phyloP scores from a whole-genome alignment of 2,329 filamentous ascomycete genomes.

The Diplodia sapinea region DNA sequence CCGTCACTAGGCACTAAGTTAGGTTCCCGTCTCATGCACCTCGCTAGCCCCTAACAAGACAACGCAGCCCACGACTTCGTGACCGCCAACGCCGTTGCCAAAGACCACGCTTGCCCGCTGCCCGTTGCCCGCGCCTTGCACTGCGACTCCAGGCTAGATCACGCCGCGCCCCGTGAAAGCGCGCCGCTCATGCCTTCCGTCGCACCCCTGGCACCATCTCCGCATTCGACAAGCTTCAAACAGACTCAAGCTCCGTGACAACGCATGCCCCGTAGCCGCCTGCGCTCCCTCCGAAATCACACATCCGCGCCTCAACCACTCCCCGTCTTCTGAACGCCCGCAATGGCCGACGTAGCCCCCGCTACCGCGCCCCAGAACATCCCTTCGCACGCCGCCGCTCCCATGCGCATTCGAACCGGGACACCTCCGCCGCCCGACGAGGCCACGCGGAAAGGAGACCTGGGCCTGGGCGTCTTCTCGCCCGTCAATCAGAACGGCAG shows the following conservation, averaged over 20 bases:
- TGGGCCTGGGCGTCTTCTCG: slow-evolving; percentile 66
- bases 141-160: slow-evolving; percentile 3
- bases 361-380: slow-evolving; percentile 38
- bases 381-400: slow-evolving; percentile 34
- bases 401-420: slow-evolving; percentile 41
- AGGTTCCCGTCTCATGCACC: not conserved
- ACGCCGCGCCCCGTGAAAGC: not conserved
- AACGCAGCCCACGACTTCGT: not conserved
- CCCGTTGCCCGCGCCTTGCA: not conserved
- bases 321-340: slow-evolving; percentile 25
- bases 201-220: slow-evolving; percentile 23
- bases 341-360: slow-evolving; percentile 40
- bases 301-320: slow-evolving; percentile 4
- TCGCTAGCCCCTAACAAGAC: slow-evolving; percentile 15
- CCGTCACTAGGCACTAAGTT: slow-evolving; percentile 8
- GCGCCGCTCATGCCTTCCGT: slow-evolving; percentile 24
- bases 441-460: slow-evolving; percentile 35
- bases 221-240: slow-evolving; percentile 18
- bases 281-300: not conserved
- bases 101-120: not conserved
- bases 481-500: slow-evolving; percentile 94
- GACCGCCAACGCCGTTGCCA: slow-evolving; percentile 4
- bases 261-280: slow-evolving; percentile 25
- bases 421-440: slow-evolving; percentile 35
- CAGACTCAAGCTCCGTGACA: slow-evolving; percentile 24